A percentile compares a stretch with the other conserved stretches of the same genome.
Conservation (phyloP, 2,329 filamentous ascomycete genomes). For the Venturiaceae sp. region DNA sequence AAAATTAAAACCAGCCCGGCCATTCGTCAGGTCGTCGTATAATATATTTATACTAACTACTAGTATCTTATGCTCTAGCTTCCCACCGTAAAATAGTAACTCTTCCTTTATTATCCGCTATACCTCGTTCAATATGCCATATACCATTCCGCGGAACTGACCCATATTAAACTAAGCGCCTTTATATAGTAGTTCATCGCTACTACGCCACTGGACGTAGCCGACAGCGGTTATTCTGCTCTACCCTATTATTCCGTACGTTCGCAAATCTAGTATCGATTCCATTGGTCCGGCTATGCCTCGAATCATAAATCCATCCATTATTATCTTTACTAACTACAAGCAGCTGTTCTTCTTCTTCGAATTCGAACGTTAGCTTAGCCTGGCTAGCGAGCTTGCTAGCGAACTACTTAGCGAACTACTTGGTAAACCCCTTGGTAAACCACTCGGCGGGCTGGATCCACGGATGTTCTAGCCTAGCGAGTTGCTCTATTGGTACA, state of each 20-base stretch:
- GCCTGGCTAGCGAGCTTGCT: not conserved
- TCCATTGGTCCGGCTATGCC: conserved; percentile 12
- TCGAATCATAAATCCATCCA: conserved; percentile 12
- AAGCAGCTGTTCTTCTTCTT: conserved; percentile 10
- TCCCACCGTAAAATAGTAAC: conserved; percentile 10
- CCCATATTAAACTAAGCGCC: conserved; percentile 12
- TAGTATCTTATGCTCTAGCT: not conserved
- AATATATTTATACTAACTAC: conserved; percentile 1
- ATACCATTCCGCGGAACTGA: conserved; percentile 11
- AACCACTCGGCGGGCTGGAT: too few relatives aligned
- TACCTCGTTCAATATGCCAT: conserved; percentile 9
- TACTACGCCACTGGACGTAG: conserved; percentile 7
- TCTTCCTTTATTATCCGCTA: conserved; percentile 8
- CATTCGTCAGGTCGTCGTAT: conserved; percentile 8
- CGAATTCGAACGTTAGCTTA: too few relatives aligned
- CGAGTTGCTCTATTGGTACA: too few relatives aligned
- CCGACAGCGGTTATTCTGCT: conserved; percentile 6
- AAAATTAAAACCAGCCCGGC: conserved; percentile 9
- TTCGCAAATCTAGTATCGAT: conserved; percentile 13
- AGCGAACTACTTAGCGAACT: too few relatives aligned
- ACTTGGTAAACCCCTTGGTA: too few relatives aligned
- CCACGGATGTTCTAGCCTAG: too few relatives aligned
- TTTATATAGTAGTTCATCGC: conserved; percentile 10
- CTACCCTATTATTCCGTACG: conserved; percentile 10
- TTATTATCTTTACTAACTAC: conserved; percentile 12